Base-by-base conservation (phyloP, 202 grass and related monocot species). In the Bolboschoenoplectus hybrid region DNA sequence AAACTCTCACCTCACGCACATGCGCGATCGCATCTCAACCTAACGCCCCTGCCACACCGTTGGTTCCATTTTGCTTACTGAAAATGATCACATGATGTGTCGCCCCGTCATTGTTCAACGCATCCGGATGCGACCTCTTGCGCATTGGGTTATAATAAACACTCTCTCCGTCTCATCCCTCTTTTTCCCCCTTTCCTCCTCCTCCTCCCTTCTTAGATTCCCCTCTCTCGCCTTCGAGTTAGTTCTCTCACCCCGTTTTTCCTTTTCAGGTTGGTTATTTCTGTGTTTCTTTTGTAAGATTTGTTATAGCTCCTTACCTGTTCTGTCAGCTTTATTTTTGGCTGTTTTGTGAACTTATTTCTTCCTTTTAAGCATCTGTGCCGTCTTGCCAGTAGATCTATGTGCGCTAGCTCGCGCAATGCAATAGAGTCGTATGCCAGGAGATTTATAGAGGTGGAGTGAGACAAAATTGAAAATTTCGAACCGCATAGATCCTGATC, bases 351-450 rank as follows among this genome's bases (percentile, higher is more conserved):
- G 20, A 16, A 83, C 20, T 9, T 81, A 17, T 36, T n/a, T 65
- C 11, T 58, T 45, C 43, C 3, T 82, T 40, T 60, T 81, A 26
- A 49, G 41, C 38, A 46, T 66, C 60, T 51, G 35, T 63, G 41
- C 50, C 38, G 39, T 82, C 4, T 82, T 38, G 39, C 13, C 12
- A 82, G 80, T 82, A 82, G 80, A 82, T 82, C 80, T 82, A 82
- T 47, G 49, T 82, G 57, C 60, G 36, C 20, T 13, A 66, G 56
- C 80, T 82, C 80, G 62, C 5, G 26, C 56, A 63, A 63, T 63
- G 80, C 43, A 53, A 84, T 56, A 4, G 6, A 19, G 6, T 46
- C 49, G 60, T 40, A 38, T 67, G 5, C 8, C 5, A 7, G 50
- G 57, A 39, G 43, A 49, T 83, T 11, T 50, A 17, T 84, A 16